A percentile compares a stretch with the other conserved stretches of the same genome.
Evolutionary conservation across 2,329 filamentous ascomycete genomes (phyloP).

Genomic region (Emydomyces testavorans): DNA sequence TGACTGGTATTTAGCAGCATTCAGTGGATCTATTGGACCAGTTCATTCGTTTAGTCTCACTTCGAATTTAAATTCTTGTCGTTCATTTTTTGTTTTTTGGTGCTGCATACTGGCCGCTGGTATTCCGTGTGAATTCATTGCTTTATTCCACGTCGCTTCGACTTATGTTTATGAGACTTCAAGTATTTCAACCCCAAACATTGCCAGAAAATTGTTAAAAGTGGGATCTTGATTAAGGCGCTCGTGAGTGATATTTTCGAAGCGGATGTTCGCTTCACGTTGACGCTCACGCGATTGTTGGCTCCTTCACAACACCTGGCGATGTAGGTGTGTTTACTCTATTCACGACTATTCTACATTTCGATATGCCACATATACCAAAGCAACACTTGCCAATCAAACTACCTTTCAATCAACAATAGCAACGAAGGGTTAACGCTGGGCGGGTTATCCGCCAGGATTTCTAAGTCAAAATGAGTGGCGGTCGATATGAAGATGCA

Average conservation of each 20-base stretch:
- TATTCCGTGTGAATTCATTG: background rate
- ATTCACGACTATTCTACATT: background rate
- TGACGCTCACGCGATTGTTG: background rate
- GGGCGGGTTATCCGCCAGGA: background rate
- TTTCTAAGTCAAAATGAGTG: conserved; percentile 5
- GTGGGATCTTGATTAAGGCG: background rate
- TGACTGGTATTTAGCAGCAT: conserved; percentile 4
- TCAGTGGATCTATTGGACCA: background rate
- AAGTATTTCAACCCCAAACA: background rate
- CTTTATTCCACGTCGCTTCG: background rate
- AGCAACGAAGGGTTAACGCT: background rate
- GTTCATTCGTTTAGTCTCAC: conserved; percentile 1
- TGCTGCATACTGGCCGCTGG: background rate
- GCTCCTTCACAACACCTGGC: background rate
- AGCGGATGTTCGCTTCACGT: background rate
- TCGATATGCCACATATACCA: conserved; percentile 9
- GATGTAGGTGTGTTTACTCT: too few relatives aligned
- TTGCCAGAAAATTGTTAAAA: background rate
- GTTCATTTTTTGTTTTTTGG: background rate
- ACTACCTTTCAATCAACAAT: background rate
- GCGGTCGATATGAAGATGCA: conserved; percentile 5
- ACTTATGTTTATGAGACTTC: background rate
- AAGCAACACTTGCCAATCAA: background rate
- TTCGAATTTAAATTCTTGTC: background rate
- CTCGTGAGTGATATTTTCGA: background rate